Evolutionary conservation across 306 rosid genomes (phyloP).

Genomic region (Quercus rubra): DNA sequence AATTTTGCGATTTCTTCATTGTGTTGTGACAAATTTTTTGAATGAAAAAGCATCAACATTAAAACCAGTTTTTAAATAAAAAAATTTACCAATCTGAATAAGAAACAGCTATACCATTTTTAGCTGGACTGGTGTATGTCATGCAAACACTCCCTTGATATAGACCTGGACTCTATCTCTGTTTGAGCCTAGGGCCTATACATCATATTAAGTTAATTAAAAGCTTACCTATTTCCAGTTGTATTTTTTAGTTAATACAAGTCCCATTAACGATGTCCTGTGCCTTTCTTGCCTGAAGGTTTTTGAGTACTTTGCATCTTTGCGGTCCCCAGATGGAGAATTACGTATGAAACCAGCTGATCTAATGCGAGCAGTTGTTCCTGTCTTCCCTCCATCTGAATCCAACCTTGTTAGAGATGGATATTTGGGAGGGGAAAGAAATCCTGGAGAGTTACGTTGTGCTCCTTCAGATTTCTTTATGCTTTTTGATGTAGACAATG

Average conservation of each 20-base stretch:
- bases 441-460: constrained; percentile 72
- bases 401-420: constrained; percentile 92
- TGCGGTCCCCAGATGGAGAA: constrained; percentile 61
- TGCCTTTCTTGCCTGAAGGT: constrained; percentile 49
- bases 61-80: too few species aligned
- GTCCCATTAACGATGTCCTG: constrained; percentile 19
- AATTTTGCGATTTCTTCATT: too few species aligned
- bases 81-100: too few species aligned
- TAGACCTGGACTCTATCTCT: neutral
- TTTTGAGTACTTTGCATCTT: constrained; percentile 88
- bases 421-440: constrained; percentile 80
- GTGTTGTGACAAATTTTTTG: too few species aligned
- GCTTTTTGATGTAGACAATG: constrained; percentile 83
- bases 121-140: too few species aligned
- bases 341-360: constrained; percentile 75
- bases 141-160: neutral
- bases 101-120: too few species aligned
- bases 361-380: constrained; percentile 92
- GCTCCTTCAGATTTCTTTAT: constrained; percentile 68
- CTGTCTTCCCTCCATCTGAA: constrained; percentile 97
- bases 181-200: neutral
- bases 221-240: neutral
- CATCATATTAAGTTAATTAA: neutral
- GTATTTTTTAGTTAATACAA: constrained; percentile 3
- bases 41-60: too few species aligned